These are phyloP conservation scores for Cupressus sempervirens DNA, from an alignment of 75 land plant genomes.

Conservation along the genomic window DNA sequence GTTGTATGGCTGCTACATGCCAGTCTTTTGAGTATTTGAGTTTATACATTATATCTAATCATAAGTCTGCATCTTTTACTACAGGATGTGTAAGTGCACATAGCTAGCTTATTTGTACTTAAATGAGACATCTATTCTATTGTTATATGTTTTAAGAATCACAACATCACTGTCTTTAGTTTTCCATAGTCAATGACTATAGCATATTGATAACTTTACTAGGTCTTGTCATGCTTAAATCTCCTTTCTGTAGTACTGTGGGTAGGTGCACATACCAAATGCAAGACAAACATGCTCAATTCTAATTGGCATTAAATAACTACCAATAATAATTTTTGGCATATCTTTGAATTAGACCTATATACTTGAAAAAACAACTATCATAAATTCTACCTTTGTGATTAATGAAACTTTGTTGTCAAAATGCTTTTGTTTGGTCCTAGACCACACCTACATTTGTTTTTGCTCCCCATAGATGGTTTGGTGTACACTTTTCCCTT, in stretches of 20 bases:
- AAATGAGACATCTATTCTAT: not conserved
- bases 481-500: not conserved
- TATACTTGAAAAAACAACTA: not conserved
- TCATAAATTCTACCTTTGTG: not conserved
- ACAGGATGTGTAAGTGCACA: not conserved
- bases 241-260: not conserved
- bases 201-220: not conserved
- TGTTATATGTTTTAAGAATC: not conserved
- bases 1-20: not conserved
- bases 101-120: not conserved
- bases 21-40: not conserved
- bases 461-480: not conserved
- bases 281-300: not conserved
- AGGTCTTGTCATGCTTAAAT: not conserved
- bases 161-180: not conserved
- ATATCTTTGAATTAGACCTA: not conserved
- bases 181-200: not conserved
- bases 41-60: not conserved
- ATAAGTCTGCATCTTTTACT: constrained; percentile 10
- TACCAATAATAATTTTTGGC: not conserved
- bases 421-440: not conserved
- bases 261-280: not conserved
- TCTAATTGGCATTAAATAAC: not conserved
- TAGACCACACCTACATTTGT: not conserved
- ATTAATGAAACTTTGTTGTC: not conserved